phyloP scores from a whole-genome alignment of 2,329 filamentous ascomycete genomes.

The Cladosporium velox region DNA sequence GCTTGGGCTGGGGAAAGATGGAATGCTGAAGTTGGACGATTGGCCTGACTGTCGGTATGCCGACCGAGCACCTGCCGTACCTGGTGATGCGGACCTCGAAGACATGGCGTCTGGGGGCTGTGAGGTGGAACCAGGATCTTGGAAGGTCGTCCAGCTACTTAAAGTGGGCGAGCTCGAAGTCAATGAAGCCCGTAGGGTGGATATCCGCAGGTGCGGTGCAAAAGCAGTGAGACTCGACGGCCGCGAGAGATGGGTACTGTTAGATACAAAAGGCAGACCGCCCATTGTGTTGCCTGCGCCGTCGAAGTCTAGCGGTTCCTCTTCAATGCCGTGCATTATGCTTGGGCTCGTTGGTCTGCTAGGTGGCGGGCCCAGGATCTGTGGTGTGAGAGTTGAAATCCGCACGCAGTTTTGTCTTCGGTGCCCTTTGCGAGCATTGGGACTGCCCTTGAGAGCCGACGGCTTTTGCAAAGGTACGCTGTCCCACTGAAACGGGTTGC shows the following conservation, averaged over 20 bases:
- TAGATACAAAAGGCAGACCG: conserved; percentile 17
- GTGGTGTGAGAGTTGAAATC: conserved; percentile 46
- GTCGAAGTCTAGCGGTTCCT: conserved; percentile 36
- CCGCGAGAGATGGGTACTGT: conserved; percentile 19
- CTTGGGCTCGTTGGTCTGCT: conserved; percentile 41
- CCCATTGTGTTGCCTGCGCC: background rate
- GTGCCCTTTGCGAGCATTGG: conserved; percentile 47
- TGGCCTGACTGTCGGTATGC: conserved; percentile 8
- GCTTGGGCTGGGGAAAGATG: conserved; percentile 35
- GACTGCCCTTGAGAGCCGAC: conserved; percentile 48
- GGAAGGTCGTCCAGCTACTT: conserved; percentile 39
- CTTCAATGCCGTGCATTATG: conserved; percentile 41
- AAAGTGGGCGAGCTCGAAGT: conserved; percentile 44
- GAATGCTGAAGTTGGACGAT: conserved; percentile 20
- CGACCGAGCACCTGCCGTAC: background rate
- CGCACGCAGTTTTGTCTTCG: conserved; percentile 49
- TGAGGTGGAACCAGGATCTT: conserved; percentile 23
- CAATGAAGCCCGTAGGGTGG: conserved; percentile 41
- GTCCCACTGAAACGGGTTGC: conserved; percentile 52
- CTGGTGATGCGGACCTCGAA: conserved; percentile 1
- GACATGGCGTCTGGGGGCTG: conserved; percentile 11
- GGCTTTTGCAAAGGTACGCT: conserved; percentile 41
- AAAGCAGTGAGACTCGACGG: conserved; percentile 36
- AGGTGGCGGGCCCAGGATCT: conserved; percentile 42
- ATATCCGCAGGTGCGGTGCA: conserved; percentile 40